These are phyloP conservation scores for Nakaseomyces kungkrabaensis DNA, from an alignment of 1,139 yeast genomes.

Conservation along the genomic window DNA sequence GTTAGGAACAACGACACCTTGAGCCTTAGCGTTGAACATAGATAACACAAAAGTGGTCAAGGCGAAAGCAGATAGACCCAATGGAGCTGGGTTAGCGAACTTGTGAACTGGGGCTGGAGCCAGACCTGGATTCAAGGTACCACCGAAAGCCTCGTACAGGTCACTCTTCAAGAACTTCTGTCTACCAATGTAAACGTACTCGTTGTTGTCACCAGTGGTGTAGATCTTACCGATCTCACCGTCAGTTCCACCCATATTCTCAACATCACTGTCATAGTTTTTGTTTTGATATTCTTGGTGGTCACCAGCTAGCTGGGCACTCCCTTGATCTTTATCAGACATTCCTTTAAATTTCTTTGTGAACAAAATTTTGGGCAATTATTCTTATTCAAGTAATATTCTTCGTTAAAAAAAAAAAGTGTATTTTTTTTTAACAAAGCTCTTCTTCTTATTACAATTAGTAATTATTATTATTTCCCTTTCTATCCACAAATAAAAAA, in stretches of 20 bases:
- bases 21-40: constrained; percentile 41
- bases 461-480: too few species aligned
- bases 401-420: too few species aligned
- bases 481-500: too few species aligned
- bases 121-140: constrained; percentile 50
- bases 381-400: too few species aligned
- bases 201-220: constrained; percentile 37
- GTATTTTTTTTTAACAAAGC: too few species aligned
- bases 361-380: too few species aligned
- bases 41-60: constrained; percentile 58
- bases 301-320: constrained; percentile 4
- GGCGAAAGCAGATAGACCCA: constrained; percentile 59
- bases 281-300: constrained; percentile 3
- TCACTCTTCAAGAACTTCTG: constrained; percentile 55
- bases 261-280: constrained; percentile 7
- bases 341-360: constrained; percentile 1
- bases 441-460: too few species aligned
- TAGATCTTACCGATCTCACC: constrained; percentile 19
- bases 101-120: constrained; percentile 36
- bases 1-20: constrained; percentile 40
- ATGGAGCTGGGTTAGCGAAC: constrained; percentile 59
- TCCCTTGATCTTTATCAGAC: constrained; percentile 13
- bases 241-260: neutral
- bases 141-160: constrained; percentile 48
- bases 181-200: constrained; percentile 62